Percentiles rank a stretch among this genome's conserved stretches.
These are phyloP conservation scores for Rhodotorula sp. DNA, from an alignment of 1,284 basidiomycete species.

Conservation along the genomic window DNA sequence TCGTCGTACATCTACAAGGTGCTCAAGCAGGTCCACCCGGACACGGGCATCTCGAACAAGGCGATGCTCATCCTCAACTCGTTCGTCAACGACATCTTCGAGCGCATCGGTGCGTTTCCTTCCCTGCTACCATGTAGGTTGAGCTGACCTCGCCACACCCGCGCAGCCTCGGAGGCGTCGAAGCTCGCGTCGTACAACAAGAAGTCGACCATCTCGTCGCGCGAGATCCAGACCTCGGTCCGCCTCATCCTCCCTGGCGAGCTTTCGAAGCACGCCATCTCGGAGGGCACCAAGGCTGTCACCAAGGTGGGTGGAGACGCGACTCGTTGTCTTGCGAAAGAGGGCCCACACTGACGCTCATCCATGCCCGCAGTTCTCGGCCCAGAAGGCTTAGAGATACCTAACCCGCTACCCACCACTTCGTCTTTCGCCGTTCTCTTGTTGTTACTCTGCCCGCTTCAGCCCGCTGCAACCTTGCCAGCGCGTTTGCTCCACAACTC, in stretches of 20 bases:
- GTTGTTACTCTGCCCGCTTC: conserved; percentile 4
- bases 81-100: conserved; percentile 57
- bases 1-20: conserved; percentile 55
- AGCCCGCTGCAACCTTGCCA: too few relatives aligned
- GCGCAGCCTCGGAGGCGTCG: conserved; percentile 76
- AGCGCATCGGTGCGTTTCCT: conserved; percentile 48
- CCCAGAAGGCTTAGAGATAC: neutral
- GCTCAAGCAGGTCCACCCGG: conserved; percentile 82
- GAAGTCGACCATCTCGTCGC: conserved; percentile 91
- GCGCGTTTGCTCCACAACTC: neutral
- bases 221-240: conserved; percentile 80
- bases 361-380: too few relatives aligned
- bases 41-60: conserved; percentile 92
- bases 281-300: conserved; percentile 68
- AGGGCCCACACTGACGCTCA: too few relatives aligned
- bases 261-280: conserved; percentile 79
- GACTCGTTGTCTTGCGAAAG: too few relatives aligned
- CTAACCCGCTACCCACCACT: neutral
- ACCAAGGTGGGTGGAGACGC: conserved; percentile 6
- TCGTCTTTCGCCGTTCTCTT: conserved; percentile 6
- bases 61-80: conserved; percentile 69
- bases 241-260: conserved; percentile 86
- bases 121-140: too few relatives aligned
- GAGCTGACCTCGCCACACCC: neutral
- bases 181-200: conserved; percentile 91